Conservation (phyloP, 768 basidiomycete genomes). For the Rhodotorula toruloides region DNA sequence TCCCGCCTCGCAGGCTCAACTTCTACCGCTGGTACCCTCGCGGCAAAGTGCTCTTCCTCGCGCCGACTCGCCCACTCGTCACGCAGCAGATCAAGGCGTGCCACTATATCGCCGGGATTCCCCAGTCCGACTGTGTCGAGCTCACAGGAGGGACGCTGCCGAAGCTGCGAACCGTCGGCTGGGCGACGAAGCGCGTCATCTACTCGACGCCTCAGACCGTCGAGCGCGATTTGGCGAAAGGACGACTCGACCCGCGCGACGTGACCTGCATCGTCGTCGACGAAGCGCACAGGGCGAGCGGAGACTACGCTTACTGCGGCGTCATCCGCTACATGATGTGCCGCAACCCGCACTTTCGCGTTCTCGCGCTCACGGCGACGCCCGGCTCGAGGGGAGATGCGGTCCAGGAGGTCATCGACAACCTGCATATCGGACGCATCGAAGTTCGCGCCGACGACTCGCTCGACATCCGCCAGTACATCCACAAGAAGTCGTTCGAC, state of each 20-base stretch:
- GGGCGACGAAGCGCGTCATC: slow-evolving; percentile 41
- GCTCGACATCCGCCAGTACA: slow-evolving; percentile 75
- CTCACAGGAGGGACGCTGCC: slow-evolving; percentile 70
- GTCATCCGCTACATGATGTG: slow-evolving; percentile 85
- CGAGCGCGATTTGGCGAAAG: slow-evolving; percentile 70
- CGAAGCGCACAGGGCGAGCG: slow-evolving; percentile 83
- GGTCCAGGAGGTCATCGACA: slow-evolving; percentile 87
- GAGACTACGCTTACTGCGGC: slow-evolving; percentile 60
- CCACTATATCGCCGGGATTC: slow-evolving; percentile 87
- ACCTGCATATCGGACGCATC: slow-evolving; percentile 86
- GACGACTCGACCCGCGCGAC: slow-evolving; percentile 68
- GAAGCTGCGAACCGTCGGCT: slow-evolving; percentile 54
- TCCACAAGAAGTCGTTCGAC: slow-evolving; percentile 73
- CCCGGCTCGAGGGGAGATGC: slow-evolving; percentile 78
- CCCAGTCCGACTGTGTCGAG: slow-evolving; percentile 74
- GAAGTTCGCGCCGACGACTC: slow-evolving; percentile 90
- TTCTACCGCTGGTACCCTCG: slow-evolving; percentile 83
- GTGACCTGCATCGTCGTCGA: slow-evolving; percentile 86
- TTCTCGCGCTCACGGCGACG: slow-evolving; percentile 91
- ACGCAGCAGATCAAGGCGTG: slow-evolving; percentile 91
- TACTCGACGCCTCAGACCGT: slow-evolving; percentile 62
- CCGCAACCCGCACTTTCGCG: slow-evolving; percentile 85
- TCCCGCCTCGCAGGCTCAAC: slow-evolving; percentile 43
- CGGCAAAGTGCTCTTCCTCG: slow-evolving; percentile 88
- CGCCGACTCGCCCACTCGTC: slow-evolving; percentile 92